Conservation (phyloP, 257 asterid genomes). For the Ajuga chamaepitys region DNA sequence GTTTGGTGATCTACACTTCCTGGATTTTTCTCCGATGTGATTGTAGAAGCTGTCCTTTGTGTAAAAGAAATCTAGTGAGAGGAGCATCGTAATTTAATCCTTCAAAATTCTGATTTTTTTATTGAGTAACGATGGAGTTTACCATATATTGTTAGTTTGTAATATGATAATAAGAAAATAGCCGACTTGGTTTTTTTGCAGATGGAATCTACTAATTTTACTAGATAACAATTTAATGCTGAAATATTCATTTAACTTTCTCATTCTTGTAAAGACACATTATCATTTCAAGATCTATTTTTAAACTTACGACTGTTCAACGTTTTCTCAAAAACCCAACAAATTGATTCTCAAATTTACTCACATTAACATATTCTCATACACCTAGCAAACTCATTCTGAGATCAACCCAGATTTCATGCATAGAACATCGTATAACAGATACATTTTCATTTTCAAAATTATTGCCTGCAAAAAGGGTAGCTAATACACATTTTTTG, state of each 20-base stretch:
- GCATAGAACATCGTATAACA: not conserved
- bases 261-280: not conserved
- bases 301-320: not conserved
- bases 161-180: conserved; percentile 1
- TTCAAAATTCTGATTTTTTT: not conserved
- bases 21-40: conserved; percentile 6
- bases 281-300: not conserved
- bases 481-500: too few species aligned
- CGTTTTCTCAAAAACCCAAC: not conserved
- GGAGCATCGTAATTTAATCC: conserved; percentile 1
- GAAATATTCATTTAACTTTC: not conserved
- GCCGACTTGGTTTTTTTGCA: not conserved
- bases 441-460: not conserved
- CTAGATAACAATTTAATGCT: not conserved
- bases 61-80: not conserved
- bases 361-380: not conserved
- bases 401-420: not conserved
- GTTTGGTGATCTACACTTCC: conserved; percentile 2
- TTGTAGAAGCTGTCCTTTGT: conserved; percentile 7
- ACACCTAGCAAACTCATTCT: not conserved
- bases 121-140: not conserved
- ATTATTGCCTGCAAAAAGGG: not conserved
- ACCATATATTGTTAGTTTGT: not conserved
- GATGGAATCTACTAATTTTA: not conserved
- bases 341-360: not conserved